phyloP scores from a whole-genome alignment of 768 basidiomycete species.

The Suillus decipiens region DNA sequence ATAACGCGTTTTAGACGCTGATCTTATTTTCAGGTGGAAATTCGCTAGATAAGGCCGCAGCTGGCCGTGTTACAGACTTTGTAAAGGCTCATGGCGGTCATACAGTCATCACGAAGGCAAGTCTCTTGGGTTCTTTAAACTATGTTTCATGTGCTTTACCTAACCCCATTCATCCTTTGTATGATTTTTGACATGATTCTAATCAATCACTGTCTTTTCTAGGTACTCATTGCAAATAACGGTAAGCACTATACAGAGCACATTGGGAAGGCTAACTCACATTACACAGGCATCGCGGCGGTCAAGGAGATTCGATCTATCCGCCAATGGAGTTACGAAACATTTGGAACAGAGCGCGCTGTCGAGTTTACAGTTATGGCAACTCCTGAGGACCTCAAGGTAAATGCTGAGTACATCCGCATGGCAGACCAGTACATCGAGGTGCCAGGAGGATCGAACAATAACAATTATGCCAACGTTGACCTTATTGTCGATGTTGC shows the following conservation, averaged over 20 bases:
- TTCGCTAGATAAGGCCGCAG: constrained; percentile 79
- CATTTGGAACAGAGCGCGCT: constrained; percentile 93
- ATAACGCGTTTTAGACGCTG: constrained; percentile 17
- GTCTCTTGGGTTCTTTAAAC: constrained; percentile 19
- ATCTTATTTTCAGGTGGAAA: constrained; percentile 75
- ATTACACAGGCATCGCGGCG: constrained; percentile 84
- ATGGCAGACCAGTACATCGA: constrained; percentile 99
- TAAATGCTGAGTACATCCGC: constrained; percentile 99
- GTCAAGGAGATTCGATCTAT: constrained; percentile 99
- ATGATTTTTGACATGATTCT: constrained; percentile 12
- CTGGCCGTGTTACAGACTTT: constrained; percentile 84
- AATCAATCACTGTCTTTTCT: constrained; percentile 6
- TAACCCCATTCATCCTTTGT: not conserved
- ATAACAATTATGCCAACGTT: constrained; percentile 99
- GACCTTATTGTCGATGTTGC: constrained; percentile 98
- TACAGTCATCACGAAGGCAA: constrained; percentile 97
- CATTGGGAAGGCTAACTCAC: constrained; percentile 23
- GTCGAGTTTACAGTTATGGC: constrained; percentile 99
- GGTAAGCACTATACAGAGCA: constrained; percentile 46
- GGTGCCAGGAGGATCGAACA: constrained; percentile 97
- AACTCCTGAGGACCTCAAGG: constrained; percentile 96
- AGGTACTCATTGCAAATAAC: constrained; percentile 99
- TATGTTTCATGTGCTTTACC: not conserved
- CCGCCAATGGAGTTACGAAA: constrained; percentile 99
- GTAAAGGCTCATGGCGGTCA: constrained; percentile 91